phyloP scores from a whole-genome alignment of 2,329 filamentous ascomycete genomes.

The Beauveria asiatica region DNA sequence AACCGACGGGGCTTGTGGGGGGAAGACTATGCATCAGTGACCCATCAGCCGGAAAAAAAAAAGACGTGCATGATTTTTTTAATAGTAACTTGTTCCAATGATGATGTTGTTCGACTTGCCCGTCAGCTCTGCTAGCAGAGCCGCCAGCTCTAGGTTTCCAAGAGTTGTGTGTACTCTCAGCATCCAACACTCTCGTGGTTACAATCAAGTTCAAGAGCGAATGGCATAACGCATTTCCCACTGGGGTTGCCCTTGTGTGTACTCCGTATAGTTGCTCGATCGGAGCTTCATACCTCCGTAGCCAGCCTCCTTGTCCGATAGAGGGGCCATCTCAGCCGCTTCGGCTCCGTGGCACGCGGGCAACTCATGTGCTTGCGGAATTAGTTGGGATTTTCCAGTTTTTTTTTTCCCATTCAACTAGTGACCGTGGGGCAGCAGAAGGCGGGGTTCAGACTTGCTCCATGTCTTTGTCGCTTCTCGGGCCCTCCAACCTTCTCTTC shows the following conservation, averaged over 20 bases:
- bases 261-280: background rate
- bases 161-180: background rate
- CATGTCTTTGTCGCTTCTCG: background rate
- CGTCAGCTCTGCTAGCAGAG: too few species aligned
- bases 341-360: constrained; percentile 7
- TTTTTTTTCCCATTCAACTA: background rate
- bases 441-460: background rate
- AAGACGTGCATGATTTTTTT: too few species aligned
- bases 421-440: background rate
- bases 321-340: constrained; percentile 2
- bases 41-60: too few species aligned
- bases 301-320: background rate
- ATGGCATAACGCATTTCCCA: background rate
- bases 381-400: background rate
- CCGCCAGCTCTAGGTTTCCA: too few species aligned
- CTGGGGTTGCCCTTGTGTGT: background rate
- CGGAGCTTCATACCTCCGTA: background rate
- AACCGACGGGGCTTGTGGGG: too few species aligned
- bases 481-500: background rate
- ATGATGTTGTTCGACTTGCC: too few species aligned
- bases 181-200: background rate
- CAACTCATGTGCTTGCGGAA: constrained; percentile 1
- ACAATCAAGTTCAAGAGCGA: background rate
- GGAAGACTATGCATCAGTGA: too few species aligned
- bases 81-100: too few species aligned